A percentile compares a stretch with the other conserved stretches of the same genome.
Evolutionary conservation across 805 yeast genomes (phyloP).

Genomic region (Myxozyma geophila): DNA sequence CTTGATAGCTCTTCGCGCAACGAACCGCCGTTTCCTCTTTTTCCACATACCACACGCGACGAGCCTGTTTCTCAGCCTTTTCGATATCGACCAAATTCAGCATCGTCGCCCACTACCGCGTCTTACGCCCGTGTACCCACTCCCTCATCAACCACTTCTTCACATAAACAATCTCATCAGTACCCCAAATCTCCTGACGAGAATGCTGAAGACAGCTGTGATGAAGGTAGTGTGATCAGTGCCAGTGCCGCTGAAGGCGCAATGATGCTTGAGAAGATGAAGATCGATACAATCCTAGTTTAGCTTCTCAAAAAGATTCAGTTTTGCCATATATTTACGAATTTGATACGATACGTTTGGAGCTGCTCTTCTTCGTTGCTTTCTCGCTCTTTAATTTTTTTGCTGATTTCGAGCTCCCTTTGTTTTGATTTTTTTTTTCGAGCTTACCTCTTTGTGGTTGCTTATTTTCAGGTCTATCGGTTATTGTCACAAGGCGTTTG

Average conservation of each 20-base stretch:
- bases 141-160: not conserved
- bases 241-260: slow-evolving; percentile 33
- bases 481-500: too few relatives aligned
- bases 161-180: not conserved
- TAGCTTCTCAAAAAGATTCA: not conserved
- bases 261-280: slow-evolving; percentile 34
- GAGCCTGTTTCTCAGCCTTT: not conserved
- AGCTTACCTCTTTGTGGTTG: too few relatives aligned
- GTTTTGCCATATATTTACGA: too few relatives aligned
- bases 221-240: slow-evolving; percentile 24
- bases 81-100: not conserved
- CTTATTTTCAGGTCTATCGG: too few relatives aligned
- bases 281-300: slow-evolving; percentile 31
- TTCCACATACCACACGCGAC: not conserved
- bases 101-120: not conserved
- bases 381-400: not conserved
- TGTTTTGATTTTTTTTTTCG: too few relatives aligned
- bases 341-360: too few relatives aligned
- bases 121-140: not conserved
- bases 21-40: not conserved
- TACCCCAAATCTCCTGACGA: slow-evolving; percentile 9
- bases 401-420: too few relatives aligned
- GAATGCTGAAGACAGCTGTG: slow-evolving; percentile 16
- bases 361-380: not conserved
- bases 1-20: not conserved